phyloP scores from a whole-genome alignment of 352 stramenopile species.

The Globisporangium irregulare region DNA sequence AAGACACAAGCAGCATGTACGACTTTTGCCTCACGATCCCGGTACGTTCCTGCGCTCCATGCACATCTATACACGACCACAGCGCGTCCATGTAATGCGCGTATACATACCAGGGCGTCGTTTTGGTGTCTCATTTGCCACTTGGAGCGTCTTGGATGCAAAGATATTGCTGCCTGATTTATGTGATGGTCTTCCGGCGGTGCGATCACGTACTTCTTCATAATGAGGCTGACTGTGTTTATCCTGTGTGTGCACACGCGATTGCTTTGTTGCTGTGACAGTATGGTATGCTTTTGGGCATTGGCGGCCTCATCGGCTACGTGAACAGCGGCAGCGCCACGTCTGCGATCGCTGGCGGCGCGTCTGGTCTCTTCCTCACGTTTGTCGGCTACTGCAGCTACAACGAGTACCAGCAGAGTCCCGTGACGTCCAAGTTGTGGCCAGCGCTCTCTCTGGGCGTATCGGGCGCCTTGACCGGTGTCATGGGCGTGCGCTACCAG shows the following conservation, averaged over 20 bases:
- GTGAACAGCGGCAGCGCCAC: slow-evolving; percentile 71
- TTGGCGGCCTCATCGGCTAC: slow-evolving; percentile 73
- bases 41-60: slow-evolving; percentile 34
- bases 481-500: slow-evolving; percentile 78
- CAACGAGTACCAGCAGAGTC: slow-evolving; percentile 80
- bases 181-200: neutral
- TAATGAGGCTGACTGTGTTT: slow-evolving; percentile 3
- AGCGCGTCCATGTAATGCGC: neutral
- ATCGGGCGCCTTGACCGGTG: slow-evolving; percentile 59
- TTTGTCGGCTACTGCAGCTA: slow-evolving; percentile 84
- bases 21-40: slow-evolving; percentile 88
- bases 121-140: neutral
- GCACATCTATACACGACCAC: neutral
- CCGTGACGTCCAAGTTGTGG: slow-evolving; percentile 80
- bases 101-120: neutral
- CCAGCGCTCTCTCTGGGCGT: slow-evolving; percentile 58
- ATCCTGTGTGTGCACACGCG: neutral
- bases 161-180: neutral
- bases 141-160: slow-evolving; percentile 1
- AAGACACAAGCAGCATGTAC: slow-evolving; percentile 47
- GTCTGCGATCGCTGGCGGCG: slow-evolving; percentile 58
- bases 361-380: slow-evolving; percentile 67
- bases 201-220: neutral
- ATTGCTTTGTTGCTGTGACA: slow-evolving; percentile 19
- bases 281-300: slow-evolving; percentile 71